A percentile compares a stretch with the other conserved stretches of the same genome.
phyloP scores from a whole-genome alignment of 108 stramenopile genomes.

The Pseudonitzschia multistriata region DNA sequence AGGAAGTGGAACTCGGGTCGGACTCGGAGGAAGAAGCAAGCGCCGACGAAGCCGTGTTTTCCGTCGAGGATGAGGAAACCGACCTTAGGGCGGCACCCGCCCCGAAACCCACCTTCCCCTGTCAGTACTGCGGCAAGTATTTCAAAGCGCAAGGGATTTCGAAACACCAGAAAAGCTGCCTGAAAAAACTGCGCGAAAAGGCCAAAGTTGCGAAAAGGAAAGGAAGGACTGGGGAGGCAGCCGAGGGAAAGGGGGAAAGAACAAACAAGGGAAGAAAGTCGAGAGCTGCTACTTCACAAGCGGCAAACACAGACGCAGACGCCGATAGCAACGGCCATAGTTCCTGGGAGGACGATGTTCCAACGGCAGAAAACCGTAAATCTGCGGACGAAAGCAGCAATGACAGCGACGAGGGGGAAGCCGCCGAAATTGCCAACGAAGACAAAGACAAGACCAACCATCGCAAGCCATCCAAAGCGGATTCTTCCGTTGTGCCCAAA shows the following conservation, averaged over 20 bases:
- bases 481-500: too few species aligned
- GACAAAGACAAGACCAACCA: not conserved
- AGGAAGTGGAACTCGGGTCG: not conserved
- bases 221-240: not conserved
- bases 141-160: not conserved
- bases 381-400: not conserved
- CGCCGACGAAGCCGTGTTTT: not conserved
- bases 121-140: not conserved
- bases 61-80: not conserved
- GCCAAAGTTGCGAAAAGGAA: not conserved
- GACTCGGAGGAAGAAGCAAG: not conserved
- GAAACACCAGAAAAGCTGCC: not conserved
- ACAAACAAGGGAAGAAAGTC: slow-evolving; percentile 1
- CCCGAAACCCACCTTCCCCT: not conserved
- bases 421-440: not conserved
- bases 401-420: not conserved
- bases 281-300: not conserved
- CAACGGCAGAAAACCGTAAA: not conserved
- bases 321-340: not conserved
- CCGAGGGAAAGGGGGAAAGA: not conserved
- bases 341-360: not conserved
- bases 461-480: not conserved
- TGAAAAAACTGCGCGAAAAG: not conserved
- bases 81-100: not conserved
- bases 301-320: not conserved